These are phyloP conservation scores for Coemansia furcata DNA, from an alignment of 192 early-diverging fungal species.

Conservation along the genomic window DNA sequence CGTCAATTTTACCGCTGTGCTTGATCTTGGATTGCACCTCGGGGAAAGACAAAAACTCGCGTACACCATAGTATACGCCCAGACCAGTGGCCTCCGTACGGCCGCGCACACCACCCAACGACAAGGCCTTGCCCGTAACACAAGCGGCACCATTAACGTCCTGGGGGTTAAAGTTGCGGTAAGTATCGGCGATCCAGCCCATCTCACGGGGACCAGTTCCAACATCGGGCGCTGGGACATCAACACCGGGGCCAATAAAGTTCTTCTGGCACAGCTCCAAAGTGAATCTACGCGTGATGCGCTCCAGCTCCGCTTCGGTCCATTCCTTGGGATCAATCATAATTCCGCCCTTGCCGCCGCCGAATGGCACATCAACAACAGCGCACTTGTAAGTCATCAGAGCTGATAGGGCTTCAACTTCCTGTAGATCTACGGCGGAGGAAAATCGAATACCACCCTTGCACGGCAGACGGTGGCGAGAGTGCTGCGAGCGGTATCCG, in stretches of 20 bases:
- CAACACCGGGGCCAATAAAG: slow-evolving; percentile 79
- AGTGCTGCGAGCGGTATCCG: slow-evolving; percentile 82
- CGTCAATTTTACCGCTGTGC: slow-evolving; percentile 61
- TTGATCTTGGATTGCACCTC: slow-evolving; percentile 70
- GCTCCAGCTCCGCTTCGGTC: slow-evolving; percentile 68
- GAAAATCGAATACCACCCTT: slow-evolving; percentile 85
- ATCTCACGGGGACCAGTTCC: slow-evolving; percentile 79
- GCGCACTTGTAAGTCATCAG: slow-evolving; percentile 88
- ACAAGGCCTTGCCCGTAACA: slow-evolving; percentile 80
- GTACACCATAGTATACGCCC: slow-evolving; percentile 78
- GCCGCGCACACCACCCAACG: slow-evolving; percentile 77
- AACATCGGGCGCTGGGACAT: slow-evolving; percentile 83
- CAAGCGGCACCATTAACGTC: slow-evolving; percentile 80
- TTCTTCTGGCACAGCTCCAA: slow-evolving; percentile 83
- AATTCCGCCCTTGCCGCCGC: slow-evolving; percentile 79
- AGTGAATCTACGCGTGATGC: slow-evolving; percentile 80
- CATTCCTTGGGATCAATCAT: slow-evolving; percentile 78
- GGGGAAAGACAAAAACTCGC: slow-evolving; percentile 76
- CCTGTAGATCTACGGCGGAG: slow-evolving; percentile 74
- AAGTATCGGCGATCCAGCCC: slow-evolving; percentile 87
- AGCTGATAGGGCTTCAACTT: slow-evolving; percentile 78
- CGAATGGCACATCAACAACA: slow-evolving; percentile 82
- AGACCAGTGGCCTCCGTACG: slow-evolving; percentile 81
- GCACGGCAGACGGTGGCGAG: slow-evolving; percentile 73
- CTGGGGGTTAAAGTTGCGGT: slow-evolving; percentile 75